Base-by-base conservation (phyloP, 148 eudicot genomes). In the Nyssa sinensis region DNA sequence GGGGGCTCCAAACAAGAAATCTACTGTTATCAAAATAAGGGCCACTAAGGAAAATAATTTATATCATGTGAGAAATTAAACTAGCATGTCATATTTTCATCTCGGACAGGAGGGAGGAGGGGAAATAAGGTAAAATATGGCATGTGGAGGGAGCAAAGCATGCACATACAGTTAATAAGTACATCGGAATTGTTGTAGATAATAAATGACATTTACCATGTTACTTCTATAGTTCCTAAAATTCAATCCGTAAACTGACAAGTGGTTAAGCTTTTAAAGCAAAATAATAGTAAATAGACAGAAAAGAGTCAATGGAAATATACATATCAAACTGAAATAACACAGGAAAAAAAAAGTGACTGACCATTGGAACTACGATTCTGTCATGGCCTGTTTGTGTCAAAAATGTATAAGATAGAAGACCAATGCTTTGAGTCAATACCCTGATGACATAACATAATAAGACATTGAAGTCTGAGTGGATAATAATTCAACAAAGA, bases 361-460 rank as follows among this genome's bases (percentile, higher is more conserved):
- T 84, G 86, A 94, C 98, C 96, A 94, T 86, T 28, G 98, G 98
- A 74, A 94, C 97, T 41, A 94, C 93, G 78, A 94, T 94, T 83
- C 93, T 88, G 83, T 94, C 92, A 60, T 83, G 81, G 68, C 92
- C 86, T 39, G 88, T 81, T 83, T 83, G 88, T 25, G 82, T 84
- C 80, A 94, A 78, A 81, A 87, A 94, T 70, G 98, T 90, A 76
- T 88, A 94, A 7, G 98, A 94, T 49, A 94, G 79, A 44, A 94
- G 93, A 77, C 98, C 98, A 37, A 94, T 81, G 83, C 98, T 94
- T 79, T 87, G 97, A 63, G 96, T 92, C 71, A 84, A 70, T 74
- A 73, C 83, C 87, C 98, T 94, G 88, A 83, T 70, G 71, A 69
- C 16, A 82, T 30, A 81, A 74, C 69, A 62, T n/a, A n/a, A 13